These are phyloP conservation scores for Auxenochlorella pyrenoidosa DNA, from an alignment of 139 green algal genomes.

Conservation along the genomic window DNA sequence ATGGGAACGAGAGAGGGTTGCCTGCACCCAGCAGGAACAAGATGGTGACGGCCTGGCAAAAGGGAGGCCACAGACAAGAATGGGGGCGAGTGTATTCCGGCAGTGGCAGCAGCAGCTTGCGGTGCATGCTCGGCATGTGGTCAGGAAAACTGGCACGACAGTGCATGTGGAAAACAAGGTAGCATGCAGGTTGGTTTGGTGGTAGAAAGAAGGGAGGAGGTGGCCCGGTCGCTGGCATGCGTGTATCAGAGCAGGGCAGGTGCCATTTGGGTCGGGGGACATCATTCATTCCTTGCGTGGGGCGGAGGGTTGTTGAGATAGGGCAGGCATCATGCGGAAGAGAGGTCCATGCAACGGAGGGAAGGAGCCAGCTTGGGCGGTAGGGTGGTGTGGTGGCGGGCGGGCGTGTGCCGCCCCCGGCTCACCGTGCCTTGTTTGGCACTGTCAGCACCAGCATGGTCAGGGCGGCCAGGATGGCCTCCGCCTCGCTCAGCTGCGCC, in stretches of 20 bases:
- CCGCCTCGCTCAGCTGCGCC: slow-evolving; percentile 52
- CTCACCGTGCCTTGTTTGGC: slow-evolving; percentile 11
- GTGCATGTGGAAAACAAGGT: not conserved
- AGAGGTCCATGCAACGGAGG: not conserved
- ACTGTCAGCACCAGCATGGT: slow-evolving; percentile 54
- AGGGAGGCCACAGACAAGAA: not conserved
- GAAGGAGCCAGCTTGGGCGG: not conserved
- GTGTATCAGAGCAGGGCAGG: not conserved
- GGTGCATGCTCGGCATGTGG: not conserved
- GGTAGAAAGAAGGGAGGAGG: not conserved
- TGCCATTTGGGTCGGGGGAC: not conserved
- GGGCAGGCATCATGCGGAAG: not conserved
- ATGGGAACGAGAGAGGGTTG: not conserved
- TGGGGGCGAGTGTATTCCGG: not conserved
- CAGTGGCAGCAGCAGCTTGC: not conserved
- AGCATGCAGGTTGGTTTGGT: not conserved
- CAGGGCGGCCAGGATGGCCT: slow-evolving; percentile 54
- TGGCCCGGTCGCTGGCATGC: not conserved
- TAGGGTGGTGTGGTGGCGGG: not conserved
- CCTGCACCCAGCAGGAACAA: not conserved
- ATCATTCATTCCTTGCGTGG: not conserved
- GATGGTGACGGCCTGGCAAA: not conserved
- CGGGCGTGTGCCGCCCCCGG: not conserved
- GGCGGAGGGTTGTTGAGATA: too few relatives aligned
- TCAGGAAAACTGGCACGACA: not conserved